Conservation (phyloP, 352 stramenopile genomes). For the Globisporangium nagaii region DNA sequence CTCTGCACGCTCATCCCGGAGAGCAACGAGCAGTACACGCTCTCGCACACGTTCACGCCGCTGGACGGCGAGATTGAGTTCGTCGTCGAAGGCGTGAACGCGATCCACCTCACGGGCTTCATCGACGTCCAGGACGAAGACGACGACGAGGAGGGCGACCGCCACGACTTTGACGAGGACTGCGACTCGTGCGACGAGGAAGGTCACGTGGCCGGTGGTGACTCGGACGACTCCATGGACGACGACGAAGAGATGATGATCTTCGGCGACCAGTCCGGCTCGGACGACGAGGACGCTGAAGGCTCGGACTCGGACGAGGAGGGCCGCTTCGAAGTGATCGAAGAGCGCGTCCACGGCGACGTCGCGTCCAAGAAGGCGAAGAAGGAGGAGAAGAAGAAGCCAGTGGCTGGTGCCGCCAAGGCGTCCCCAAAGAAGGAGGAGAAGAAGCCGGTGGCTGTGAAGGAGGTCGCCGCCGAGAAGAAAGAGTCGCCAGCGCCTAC, state of each 20-base stretch:
- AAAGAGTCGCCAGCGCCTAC: conserved; percentile 21
- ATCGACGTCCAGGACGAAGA: conserved; percentile 77
- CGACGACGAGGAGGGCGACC: conserved; percentile 50
- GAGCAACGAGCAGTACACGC: conserved; percentile 64
- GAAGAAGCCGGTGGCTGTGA: conserved; percentile 15
- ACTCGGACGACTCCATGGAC: conserved; percentile 36
- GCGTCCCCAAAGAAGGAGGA: conserved; percentile 19
- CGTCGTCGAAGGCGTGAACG: conserved; percentile 60
- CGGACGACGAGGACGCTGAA: conserved; percentile 41
- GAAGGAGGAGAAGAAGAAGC: conserved; percentile 16
- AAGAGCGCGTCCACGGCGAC: conserved; percentile 62
- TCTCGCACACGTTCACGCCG: conserved; percentile 74
- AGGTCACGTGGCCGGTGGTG: conserved; percentile 6
- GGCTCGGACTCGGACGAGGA: conserved; percentile 38
- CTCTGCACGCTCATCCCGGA: conserved; percentile 66
- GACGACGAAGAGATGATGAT: conserved; percentile 60
- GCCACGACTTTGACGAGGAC: conserved; percentile 24
- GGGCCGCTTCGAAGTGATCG: conserved; percentile 67
- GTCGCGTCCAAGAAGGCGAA: conserved; percentile 13
- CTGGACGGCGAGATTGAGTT: conserved; percentile 73
- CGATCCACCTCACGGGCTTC: conserved; percentile 77
- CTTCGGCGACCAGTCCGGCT: conserved; percentile 35
- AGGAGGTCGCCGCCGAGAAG: conserved; percentile 17
- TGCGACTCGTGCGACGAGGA: conserved; percentile 27
- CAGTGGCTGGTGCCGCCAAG: conserved; percentile 12